A percentile compares a stretch with the other conserved stretches of the same genome.
phyloP scores from a whole-genome alignment of 345 rosid species.

The Brassica carinata region DNA sequence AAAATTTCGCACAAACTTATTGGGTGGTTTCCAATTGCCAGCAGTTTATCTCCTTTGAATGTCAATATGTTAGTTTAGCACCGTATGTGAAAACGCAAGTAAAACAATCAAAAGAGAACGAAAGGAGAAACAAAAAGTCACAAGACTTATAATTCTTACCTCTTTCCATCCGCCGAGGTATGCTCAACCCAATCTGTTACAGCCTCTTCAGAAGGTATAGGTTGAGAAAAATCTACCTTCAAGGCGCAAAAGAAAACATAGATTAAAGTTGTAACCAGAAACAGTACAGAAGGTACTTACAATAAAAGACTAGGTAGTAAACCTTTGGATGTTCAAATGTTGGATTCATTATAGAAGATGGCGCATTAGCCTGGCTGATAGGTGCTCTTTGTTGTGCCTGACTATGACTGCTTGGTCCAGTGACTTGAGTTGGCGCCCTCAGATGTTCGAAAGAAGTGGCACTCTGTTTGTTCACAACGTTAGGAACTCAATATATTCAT shows the following conservation, averaged over 20 bases:
- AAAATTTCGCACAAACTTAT: not conserved
- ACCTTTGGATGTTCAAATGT: conserved; percentile 54
- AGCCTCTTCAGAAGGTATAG: conserved; percentile 47
- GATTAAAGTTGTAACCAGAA: conserved; percentile 20
- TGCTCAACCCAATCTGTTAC: conserved; percentile 87
- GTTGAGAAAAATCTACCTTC: conserved; percentile 33
- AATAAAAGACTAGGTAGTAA: conserved; percentile 14
- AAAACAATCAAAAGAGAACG: conserved; percentile 1
- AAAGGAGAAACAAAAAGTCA: conserved; percentile 7
- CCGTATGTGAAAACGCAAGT: conserved; percentile 11
- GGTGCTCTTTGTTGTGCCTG: conserved; percentile 56
- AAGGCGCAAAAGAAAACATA: conserved; percentile 18
- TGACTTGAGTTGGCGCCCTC: conserved; percentile 57
- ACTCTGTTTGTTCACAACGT: conserved; percentile 54
- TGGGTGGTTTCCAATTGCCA: conserved; percentile 1
- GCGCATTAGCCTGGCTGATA: conserved; percentile 46
- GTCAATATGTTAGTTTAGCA: conserved; percentile 9
- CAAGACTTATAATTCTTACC: conserved; percentile 45
- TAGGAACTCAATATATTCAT: conserved; percentile 12
- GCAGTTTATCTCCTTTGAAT: conserved; percentile 10
- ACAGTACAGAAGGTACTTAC: conserved; percentile 14
- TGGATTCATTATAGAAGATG: conserved; percentile 46
- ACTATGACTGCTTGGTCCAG: conserved; percentile 48
- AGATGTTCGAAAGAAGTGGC: conserved; percentile 59
- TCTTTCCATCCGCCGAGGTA: conserved; percentile 76